phyloP scores from a whole-genome alignment of 116 monocot genomes.

The Papilionanthe hybrid region DNA sequence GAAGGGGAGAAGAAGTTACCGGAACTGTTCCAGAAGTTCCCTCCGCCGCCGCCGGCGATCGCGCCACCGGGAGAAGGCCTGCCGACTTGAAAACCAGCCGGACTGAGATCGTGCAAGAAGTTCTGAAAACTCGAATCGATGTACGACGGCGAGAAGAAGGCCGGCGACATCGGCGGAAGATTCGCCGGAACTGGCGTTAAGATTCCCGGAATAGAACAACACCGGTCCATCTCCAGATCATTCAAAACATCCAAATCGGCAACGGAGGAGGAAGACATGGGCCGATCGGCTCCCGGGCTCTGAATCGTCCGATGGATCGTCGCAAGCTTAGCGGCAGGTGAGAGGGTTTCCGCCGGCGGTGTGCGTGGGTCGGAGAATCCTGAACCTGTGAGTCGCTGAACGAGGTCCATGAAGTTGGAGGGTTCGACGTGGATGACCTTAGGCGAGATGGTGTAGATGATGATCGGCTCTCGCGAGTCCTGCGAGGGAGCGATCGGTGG shows the following conservation, averaged over 20 bases:
- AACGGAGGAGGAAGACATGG: not conserved
- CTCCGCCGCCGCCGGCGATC: not conserved
- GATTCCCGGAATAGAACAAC: not conserved
- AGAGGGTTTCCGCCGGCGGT: not conserved
- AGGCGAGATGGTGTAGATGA: slow-evolving; percentile 21
- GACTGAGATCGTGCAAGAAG: slow-evolving; percentile 32
- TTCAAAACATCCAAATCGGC: not conserved
- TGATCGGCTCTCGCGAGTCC: slow-evolving; percentile 11
- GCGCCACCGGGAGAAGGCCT: not conserved
- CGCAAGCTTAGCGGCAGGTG: slow-evolving; percentile 1
- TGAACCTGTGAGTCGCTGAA: slow-evolving; percentile 14
- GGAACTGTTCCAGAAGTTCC: not conserved
- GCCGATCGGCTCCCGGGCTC: not conserved
- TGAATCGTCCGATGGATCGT: not conserved
- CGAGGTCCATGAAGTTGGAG: slow-evolving; percentile 19
- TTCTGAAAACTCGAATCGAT: slow-evolving; percentile 10
- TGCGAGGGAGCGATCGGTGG: not conserved
- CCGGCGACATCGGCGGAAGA: not conserved
- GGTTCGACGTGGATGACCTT: slow-evolving; percentile 22
- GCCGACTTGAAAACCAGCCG: not conserved
- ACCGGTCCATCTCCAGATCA: not conserved
- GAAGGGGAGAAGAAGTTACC: slow-evolving; percentile 16
- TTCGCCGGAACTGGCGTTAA: not conserved
- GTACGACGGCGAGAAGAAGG: slow-evolving; percentile 26
- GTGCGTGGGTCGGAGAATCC: not conserved